phyloP scores from a whole-genome alignment of 768 basidiomycete species.

The Harrya chromipes region DNA sequence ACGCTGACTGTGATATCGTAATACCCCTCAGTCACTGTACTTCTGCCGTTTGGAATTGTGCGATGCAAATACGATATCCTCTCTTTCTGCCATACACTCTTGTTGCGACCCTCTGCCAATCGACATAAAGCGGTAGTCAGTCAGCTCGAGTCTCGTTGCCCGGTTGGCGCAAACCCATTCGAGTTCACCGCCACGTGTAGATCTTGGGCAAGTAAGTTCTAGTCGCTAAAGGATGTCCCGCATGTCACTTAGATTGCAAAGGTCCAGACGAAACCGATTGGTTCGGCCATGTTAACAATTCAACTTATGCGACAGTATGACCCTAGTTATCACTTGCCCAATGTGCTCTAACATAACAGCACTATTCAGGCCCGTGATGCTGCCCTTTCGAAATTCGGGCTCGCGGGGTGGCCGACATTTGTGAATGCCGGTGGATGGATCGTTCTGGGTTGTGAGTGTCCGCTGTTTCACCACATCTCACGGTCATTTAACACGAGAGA shows the following conservation, averaged over 20 bases:
- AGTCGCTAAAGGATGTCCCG: neutral
- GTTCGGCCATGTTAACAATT: conserved; percentile 16
- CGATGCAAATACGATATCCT: conserved; percentile 7
- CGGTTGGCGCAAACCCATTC: conserved; percentile 17
- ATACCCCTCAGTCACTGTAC: conserved; percentile 1
- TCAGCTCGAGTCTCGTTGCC: conserved; percentile 13
- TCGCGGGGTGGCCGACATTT: conserved; percentile 12
- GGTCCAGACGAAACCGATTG: conserved; percentile 19
- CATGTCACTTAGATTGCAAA: conserved; percentile 2
- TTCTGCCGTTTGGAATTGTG: conserved; percentile 12
- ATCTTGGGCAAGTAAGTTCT: conserved; percentile 17
- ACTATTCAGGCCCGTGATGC: conserved; percentile 12
- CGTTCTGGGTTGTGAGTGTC: conserved; percentile 3
- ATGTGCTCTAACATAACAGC: neutral
- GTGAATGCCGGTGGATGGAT: conserved; percentile 10
- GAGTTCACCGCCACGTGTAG: conserved; percentile 2
- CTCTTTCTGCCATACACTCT: conserved; percentile 6
- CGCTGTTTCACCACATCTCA: neutral
- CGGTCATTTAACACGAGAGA: too few species aligned
- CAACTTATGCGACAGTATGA: conserved; percentile 14
- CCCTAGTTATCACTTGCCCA: neutral
- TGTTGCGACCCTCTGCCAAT: conserved; percentile 4
- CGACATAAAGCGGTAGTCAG: conserved; percentile 10
- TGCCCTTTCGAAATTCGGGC: conserved; percentile 8
- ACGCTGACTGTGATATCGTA: neutral